Evolutionary conservation across 306 rosid genomes (phyloP).

Genomic region (Cercis canadensis): DNA sequence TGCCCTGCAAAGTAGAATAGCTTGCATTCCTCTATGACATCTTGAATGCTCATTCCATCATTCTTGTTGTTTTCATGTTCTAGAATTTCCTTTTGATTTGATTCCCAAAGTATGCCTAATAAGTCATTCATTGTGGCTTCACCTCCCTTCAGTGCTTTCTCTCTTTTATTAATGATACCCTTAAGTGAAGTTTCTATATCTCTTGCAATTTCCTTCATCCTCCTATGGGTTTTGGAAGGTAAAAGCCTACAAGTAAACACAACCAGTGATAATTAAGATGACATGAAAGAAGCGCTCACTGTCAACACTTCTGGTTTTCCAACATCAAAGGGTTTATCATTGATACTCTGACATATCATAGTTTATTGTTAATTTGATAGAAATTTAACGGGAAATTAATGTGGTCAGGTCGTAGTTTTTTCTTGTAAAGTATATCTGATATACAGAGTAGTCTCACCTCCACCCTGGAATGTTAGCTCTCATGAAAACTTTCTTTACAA

Average conservation of each 20-base stretch:
- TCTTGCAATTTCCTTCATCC: conserved; percentile 16
- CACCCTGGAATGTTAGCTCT: conserved; percentile 30
- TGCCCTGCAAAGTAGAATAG: conserved; percentile 45
- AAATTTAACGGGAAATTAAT: too few relatives aligned
- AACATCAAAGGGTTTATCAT: not conserved
- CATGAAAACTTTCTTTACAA: not conserved
- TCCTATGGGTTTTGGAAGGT: conserved; percentile 29
- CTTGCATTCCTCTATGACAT: conserved; percentile 46
- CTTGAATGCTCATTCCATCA: conserved; percentile 56
- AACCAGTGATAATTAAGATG: not conserved
- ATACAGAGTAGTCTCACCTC: conserved; percentile 21
- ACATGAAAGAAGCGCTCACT: not conserved
- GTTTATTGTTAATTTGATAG: too few relatives aligned
- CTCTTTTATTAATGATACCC: conserved; percentile 31
- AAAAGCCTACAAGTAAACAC: conserved; percentile 31
- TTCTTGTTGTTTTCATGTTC: conserved; percentile 34
- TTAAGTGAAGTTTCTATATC: conserved; percentile 1
- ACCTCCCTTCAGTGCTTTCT: conserved; percentile 27
- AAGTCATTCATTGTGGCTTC: conserved; percentile 25
- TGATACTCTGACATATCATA: too few relatives aligned
- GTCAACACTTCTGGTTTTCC: not conserved
- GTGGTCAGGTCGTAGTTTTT: not conserved
- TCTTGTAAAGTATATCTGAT: not conserved
- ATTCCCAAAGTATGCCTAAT: conserved; percentile 34
- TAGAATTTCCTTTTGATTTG: conserved; percentile 33